phyloP scores from a whole-genome alignment of 2,329 filamentous ascomycete genomes.

The Aspergillus jensenii region DNA sequence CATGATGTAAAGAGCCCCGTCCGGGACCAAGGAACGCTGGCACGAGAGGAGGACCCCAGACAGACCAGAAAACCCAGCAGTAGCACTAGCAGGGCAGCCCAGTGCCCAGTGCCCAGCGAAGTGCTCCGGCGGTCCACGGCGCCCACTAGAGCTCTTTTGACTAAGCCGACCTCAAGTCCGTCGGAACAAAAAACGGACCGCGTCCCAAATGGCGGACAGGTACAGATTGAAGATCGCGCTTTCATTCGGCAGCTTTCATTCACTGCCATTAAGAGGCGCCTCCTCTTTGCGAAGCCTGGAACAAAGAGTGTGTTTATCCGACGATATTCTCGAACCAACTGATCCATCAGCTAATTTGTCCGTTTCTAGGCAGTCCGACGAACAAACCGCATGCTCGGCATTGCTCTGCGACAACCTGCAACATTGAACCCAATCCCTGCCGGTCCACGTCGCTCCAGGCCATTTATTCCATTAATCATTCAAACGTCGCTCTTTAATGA shows the following conservation, averaged over 20 bases:
- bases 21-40: slow-evolving; percentile 15
- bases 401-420: background rate
- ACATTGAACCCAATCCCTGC: background rate
- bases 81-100: too few relatives aligned
- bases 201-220: background rate
- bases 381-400: background rate
- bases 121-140: background rate
- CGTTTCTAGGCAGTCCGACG: background rate
- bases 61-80: too few relatives aligned
- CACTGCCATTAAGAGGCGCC: background rate
- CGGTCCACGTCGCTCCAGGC: background rate
- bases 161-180: slow-evolving; percentile 1
- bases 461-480: background rate
- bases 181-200: slow-evolving; percentile 8
- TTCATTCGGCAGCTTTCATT: background rate
- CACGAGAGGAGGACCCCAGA: too few relatives aligned
- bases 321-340: background rate
- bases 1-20: slow-evolving; percentile 19
- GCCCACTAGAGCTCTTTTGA: slow-evolving; percentile 3
- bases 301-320: background rate
- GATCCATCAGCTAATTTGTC: background rate
- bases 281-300: background rate
- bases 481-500: background rate
- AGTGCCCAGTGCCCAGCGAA: too few relatives aligned
- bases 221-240: background rate